A percentile compares a stretch with the other conserved stretches of the same genome.
Conservation (phyloP, 306 rosid species). For the Prunus campanulata region DNA sequence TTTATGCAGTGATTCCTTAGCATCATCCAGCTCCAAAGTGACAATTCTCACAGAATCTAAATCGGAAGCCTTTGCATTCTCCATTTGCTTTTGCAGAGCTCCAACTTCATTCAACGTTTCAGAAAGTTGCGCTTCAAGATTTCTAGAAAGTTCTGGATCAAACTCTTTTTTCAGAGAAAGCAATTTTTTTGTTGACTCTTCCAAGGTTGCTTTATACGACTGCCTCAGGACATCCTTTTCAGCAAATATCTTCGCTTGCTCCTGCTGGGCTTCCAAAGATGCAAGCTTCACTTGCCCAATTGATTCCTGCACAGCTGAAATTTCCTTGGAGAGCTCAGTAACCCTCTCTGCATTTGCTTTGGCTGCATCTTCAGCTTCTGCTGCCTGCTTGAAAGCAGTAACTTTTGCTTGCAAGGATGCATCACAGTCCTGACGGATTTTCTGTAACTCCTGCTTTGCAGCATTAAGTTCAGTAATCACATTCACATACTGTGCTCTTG, state of each 20-base stretch:
- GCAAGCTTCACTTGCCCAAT: conserved; percentile 70
- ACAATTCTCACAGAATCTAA: conserved; percentile 69
- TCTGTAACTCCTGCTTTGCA: conserved; percentile 75
- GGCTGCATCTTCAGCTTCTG: conserved; percentile 61
- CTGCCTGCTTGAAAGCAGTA: conserved; percentile 56
- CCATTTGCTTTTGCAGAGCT: conserved; percentile 70
- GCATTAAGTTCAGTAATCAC: conserved; percentile 73
- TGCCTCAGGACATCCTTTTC: conserved; percentile 77
- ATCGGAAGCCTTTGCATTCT: conserved; percentile 63
- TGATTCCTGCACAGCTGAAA: conserved; percentile 67
- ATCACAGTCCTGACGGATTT: conserved; percentile 72
- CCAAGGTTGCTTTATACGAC: conserved; percentile 62
- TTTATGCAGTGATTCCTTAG: conserved; percentile 80
- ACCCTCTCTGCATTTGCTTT: conserved; percentile 58
- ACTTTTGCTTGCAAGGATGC: conserved; percentile 55
- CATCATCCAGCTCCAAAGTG: conserved; percentile 79
- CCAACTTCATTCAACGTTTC: conserved; percentile 61
- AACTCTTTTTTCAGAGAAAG: conserved; percentile 51
- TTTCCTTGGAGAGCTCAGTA: conserved; percentile 72
- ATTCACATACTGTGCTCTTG: conserved; percentile 55
- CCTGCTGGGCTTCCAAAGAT: conserved; percentile 62
- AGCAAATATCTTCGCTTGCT: conserved; percentile 54
- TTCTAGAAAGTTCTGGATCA: conserved; percentile 60
- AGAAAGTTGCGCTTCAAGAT: conserved; percentile 62
- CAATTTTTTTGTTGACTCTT: conserved; percentile 58